These are phyloP conservation scores for Fonsecaea pugnacius DNA, from an alignment of 2,329 filamentous ascomycete genomes.

Conservation along the genomic window DNA sequence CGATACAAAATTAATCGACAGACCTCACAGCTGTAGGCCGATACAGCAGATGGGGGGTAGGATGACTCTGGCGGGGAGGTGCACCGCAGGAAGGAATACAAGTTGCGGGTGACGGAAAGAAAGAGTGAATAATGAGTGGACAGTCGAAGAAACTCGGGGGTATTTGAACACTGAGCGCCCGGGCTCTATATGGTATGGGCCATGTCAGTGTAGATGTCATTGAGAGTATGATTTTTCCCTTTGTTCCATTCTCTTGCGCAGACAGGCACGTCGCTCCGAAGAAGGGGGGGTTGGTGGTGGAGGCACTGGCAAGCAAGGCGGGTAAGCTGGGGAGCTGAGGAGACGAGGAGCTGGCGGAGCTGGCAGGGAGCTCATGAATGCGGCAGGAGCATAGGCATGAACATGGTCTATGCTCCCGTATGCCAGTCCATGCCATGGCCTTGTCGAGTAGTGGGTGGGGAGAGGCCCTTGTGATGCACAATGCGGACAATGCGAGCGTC, in stretches of 20 bases:
- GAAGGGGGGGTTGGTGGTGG: neutral
- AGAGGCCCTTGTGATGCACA: conserved; percentile 11
- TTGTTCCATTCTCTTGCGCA: neutral
- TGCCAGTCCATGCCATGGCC: neutral
- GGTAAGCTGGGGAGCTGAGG: conserved; percentile 4
- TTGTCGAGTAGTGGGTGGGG: conserved; percentile 3
- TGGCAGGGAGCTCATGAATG: conserved; percentile 13
- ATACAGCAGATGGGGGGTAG: neutral
- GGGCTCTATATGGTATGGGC: conserved; percentile 6
- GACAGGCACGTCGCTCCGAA: conserved; percentile 1
- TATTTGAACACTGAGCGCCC: conserved; percentile 19
- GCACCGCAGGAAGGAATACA: conserved; percentile 3
- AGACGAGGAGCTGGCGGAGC: neutral
- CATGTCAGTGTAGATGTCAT: conserved; percentile 14
- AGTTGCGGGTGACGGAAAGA: conserved; percentile 12
- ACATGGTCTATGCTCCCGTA: neutral
- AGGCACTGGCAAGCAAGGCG: neutral
- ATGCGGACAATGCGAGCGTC: neutral
- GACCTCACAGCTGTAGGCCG: neutral
- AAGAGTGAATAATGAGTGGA: conserved; percentile 15
- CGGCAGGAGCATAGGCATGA: conserved; percentile 12
- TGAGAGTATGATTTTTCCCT: neutral
- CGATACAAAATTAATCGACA: neutral
- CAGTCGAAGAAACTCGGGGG: conserved; percentile 1
- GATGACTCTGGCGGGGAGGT: neutral